Percentiles rank a stretch among this genome's conserved stretches.
Conservation (phyloP, 768 basidiomycete species). For the Boletus rufocinnamomeus region DNA sequence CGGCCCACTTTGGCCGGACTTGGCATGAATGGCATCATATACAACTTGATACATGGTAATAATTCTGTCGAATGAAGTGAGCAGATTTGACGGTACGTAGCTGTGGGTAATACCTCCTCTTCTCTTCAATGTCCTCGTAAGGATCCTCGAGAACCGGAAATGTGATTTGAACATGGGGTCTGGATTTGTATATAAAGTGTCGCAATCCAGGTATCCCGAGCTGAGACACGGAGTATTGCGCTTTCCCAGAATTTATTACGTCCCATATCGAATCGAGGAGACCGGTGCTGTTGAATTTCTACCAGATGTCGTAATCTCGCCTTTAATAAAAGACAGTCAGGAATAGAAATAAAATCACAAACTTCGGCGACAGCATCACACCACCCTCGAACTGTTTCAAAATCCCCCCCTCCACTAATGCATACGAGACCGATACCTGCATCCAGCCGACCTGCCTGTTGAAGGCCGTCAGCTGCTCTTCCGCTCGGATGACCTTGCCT, state of each 20-base stretch:
- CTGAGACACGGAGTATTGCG: constrained; percentile 69
- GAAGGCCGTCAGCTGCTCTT: constrained; percentile 2
- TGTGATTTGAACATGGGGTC: constrained; percentile 87
- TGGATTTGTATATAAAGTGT: constrained; percentile 95
- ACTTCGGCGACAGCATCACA: constrained; percentile 68
- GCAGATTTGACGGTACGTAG: background rate
- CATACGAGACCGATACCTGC: constrained; percentile 68
- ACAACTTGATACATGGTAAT: constrained; percentile 85
- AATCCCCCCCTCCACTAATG: constrained; percentile 80
- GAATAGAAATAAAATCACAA: constrained; percentile 12
- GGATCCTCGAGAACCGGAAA: constrained; percentile 84
- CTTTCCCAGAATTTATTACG: constrained; percentile 49
- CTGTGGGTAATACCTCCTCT: constrained; percentile 51
- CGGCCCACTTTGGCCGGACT: constrained; percentile 77
- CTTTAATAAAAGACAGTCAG: background rate
- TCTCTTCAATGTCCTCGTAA: constrained; percentile 63
- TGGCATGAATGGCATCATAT: constrained; percentile 88
- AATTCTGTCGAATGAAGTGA: constrained; percentile 49
- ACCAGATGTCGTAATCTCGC: constrained; percentile 2
- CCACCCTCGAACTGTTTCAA: constrained; percentile 80
- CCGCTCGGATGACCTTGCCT: constrained; percentile 5
- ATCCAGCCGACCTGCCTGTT: constrained; percentile 25
- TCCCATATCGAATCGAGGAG: constrained; percentile 51
- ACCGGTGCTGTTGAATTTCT: constrained; percentile 70
- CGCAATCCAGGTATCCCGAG: constrained; percentile 87